Percentiles rank a stretch among this genome's conserved stretches.
Evolutionary conservation across 1,284 basidiomycete genomes (phyloP).

Genomic region (Tetrapyrgos nigripes): DNA sequence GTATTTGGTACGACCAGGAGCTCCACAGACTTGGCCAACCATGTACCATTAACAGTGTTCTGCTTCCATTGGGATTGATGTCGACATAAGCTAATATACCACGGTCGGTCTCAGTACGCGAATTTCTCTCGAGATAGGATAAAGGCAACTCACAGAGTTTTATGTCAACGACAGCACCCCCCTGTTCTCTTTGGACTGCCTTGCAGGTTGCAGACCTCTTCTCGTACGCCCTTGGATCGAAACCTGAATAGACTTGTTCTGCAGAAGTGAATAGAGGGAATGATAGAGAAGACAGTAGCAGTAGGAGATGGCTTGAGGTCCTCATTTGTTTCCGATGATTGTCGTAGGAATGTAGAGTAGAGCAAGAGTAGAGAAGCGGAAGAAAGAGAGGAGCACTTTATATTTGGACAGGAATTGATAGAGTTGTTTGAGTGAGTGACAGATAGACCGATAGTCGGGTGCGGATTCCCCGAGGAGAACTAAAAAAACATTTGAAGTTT

Average conservation of each 20-base stretch:
- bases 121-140: constrained; percentile 5
- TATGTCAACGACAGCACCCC: constrained; percentile 38
- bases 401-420: too few relatives aligned
- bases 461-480: too few relatives aligned
- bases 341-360: too few relatives aligned
- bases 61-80: constrained; percentile 56
- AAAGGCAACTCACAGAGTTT: constrained; percentile 46
- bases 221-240: constrained; percentile 45
- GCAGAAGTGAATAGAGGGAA: too few relatives aligned
- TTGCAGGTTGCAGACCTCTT: constrained; percentile 43
- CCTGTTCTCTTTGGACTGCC: constrained; percentile 43
- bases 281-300: too few relatives aligned
- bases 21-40: constrained; percentile 81
- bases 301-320: too few relatives aligned
- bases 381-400: too few relatives aligned
- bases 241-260: constrained; percentile 23
- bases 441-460: too few relatives aligned
- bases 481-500: too few relatives aligned
- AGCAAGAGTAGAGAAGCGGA: too few relatives aligned
- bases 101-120: not conserved
- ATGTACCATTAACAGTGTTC: constrained; percentile 68
- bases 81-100: constrained; percentile 62
- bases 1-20: constrained; percentile 72
- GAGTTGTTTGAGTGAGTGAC: too few relatives aligned
- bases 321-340: too few relatives aligned